Conservation (phyloP, 768 basidiomycete species). For the Trametes sanguinea region DNA sequence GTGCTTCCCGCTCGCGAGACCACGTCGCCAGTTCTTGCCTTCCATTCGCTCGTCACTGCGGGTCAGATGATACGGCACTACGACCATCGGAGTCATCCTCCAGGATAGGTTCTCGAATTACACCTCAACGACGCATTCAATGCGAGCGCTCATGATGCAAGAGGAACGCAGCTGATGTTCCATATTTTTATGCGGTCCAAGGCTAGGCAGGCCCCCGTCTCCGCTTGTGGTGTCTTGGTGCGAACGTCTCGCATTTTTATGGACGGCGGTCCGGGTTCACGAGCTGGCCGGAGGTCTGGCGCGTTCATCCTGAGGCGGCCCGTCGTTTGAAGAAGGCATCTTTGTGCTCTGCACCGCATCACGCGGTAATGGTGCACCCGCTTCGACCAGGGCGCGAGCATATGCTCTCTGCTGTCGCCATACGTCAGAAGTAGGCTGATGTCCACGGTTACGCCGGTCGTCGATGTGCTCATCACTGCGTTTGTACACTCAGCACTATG, state of each 20-base stretch:
- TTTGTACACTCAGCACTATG: neutral
- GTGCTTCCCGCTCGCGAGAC: neutral
- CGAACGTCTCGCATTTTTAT: no score
- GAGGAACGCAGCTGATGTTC: constrained; percentile 14
- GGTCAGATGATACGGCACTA: constrained; percentile 5
- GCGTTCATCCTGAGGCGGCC: neutral
- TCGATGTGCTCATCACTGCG: neutral
- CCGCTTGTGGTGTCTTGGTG: no score
- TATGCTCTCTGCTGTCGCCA: constrained; percentile 2
- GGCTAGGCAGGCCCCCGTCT: neutral
- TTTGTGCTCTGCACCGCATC: neutral
- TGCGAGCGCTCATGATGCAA: neutral
- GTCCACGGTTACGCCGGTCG: constrained; percentile 10
- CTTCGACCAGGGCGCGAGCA: constrained; percentile 10
- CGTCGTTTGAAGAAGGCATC: neutral
- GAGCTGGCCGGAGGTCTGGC: neutral
- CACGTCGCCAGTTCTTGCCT: neutral
- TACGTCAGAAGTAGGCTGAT: constrained; percentile 3
- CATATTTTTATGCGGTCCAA: neutral
- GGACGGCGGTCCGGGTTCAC: neutral
- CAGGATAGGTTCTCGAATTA: no score
- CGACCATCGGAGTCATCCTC: neutral
- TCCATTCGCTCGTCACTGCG: neutral
- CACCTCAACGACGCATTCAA: neutral
- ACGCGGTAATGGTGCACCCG: constrained; percentile 2